Conservation (phyloP, 139 green algal species). For the Nannochloris sp. region DNA sequence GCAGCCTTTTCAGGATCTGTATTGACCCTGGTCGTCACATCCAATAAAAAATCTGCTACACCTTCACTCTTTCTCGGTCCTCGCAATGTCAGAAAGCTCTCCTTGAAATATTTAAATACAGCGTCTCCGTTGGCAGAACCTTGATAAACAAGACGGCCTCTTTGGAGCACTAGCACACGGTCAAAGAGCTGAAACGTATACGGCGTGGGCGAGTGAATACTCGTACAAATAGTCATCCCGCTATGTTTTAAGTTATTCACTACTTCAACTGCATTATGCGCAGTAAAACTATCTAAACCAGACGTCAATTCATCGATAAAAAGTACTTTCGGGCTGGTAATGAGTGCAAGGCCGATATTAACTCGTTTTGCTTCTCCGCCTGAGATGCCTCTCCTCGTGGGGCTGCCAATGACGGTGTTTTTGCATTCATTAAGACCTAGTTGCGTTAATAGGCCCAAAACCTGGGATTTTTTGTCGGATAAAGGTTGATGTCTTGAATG, state of each 20-base stretch:
- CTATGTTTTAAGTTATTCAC: slow-evolving; percentile 15
- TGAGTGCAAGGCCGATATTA: slow-evolving; percentile 23
- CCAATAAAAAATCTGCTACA: background rate
- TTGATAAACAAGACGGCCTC: slow-evolving; percentile 1
- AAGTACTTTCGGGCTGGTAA: slow-evolving; percentile 56
- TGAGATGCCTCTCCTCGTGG: background rate
- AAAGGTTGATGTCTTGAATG: slow-evolving; percentile 28
- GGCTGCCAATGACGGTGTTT: slow-evolving; percentile 11
- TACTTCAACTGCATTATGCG: slow-evolving; percentile 48
- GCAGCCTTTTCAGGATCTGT: background rate
- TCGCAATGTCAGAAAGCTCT: no score
- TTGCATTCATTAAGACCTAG: slow-evolving; percentile 13
- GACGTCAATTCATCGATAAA: slow-evolving; percentile 46
- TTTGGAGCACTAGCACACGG: slow-evolving; percentile 27
- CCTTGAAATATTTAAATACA: no score
- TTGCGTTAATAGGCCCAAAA: slow-evolving; percentile 4
- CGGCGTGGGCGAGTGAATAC: slow-evolving; percentile 63
- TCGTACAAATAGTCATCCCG: slow-evolving; percentile 52
- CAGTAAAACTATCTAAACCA: slow-evolving; percentile 27
- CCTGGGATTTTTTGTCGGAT: slow-evolving; percentile 29
- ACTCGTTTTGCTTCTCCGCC: slow-evolving; percentile 18
- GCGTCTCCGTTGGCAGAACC: background rate
- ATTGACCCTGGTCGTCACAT: background rate
- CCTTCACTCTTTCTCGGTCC: no score
- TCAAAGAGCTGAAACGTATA: slow-evolving; percentile 73